These are phyloP conservation scores for Aspergillus tanneri DNA, from an alignment of 2,329 filamentous ascomycete genomes.

Conservation along the genomic window DNA sequence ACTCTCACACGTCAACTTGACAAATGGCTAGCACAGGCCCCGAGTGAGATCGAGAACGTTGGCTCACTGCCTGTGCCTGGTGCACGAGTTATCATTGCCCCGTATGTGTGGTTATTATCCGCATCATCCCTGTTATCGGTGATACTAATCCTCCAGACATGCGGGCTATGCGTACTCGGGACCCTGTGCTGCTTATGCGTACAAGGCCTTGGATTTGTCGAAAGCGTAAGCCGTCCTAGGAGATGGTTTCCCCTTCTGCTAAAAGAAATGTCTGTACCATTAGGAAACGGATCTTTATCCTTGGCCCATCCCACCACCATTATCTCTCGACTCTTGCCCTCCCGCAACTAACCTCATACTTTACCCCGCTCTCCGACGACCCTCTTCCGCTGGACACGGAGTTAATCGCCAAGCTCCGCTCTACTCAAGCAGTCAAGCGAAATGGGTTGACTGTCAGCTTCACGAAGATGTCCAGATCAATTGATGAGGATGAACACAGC, in stretches of 20 bases:
- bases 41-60: constrained; percentile 61
- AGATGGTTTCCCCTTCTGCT: too few relatives aligned
- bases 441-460: constrained; percentile 39
- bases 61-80: constrained; percentile 67
- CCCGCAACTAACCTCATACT: constrained; percentile 62
- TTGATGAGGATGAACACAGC: constrained; percentile 84
- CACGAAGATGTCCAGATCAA: constrained; percentile 58
- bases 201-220: constrained; percentile 80
- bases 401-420: constrained; percentile 40
- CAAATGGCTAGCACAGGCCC: constrained; percentile 70
- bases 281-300: constrained; percentile 82
- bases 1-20: constrained; percentile 70
- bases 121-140: background rate
- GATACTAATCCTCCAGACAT: constrained; percentile 60
- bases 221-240: constrained; percentile 58
- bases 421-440: constrained; percentile 28
- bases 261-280: constrained; percentile 10
- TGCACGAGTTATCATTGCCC: constrained; percentile 85
- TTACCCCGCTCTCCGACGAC: constrained; percentile 44
- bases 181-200: constrained; percentile 88
- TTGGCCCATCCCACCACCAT: constrained; percentile 89
- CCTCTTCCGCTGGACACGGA: constrained; percentile 47
- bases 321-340: constrained; percentile 76
- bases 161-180: constrained; percentile 94
- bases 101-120: constrained; percentile 60